Conservation (phyloP, 305 asterid genomes). For the Salvia sclarea region DNA sequence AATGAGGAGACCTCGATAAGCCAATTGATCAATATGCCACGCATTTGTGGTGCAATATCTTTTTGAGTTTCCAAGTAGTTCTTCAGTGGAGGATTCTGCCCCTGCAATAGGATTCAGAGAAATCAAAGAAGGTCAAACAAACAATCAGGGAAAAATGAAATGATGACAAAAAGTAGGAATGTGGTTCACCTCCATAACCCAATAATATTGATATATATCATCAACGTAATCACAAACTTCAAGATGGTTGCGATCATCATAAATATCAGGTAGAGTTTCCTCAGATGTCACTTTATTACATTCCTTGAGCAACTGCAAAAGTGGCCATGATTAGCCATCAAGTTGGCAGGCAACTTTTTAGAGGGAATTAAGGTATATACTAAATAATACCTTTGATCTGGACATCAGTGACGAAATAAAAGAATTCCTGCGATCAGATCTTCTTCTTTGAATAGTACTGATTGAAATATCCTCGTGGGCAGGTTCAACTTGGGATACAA, state of each 20-base stretch:
- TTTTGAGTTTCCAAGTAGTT: slow-evolving; percentile 58
- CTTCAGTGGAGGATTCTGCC: slow-evolving; percentile 56
- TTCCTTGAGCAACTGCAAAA: slow-evolving; percentile 50
- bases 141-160: background rate
- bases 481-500: slow-evolving; percentile 43
- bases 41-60: slow-evolving; percentile 81
- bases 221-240: slow-evolving; percentile 89
- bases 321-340: slow-evolving; percentile 31
- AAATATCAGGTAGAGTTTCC: slow-evolving; percentile 65
- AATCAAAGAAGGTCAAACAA: background rate
- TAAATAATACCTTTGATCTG: slow-evolving; percentile 59
- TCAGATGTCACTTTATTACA: slow-evolving; percentile 36
- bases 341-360: slow-evolving; percentile 2
- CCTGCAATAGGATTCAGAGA: slow-evolving; percentile 43
- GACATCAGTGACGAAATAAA: slow-evolving; percentile 67
- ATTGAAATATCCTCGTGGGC: slow-evolving; percentile 45
- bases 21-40: slow-evolving; percentile 92
- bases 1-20: slow-evolving; percentile 69
- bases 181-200: slow-evolving; percentile 87
- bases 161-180: slow-evolving; percentile 17
- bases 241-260: slow-evolving; percentile 78
- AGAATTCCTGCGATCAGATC: slow-evolving; percentile 73
- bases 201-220: slow-evolving; percentile 86
- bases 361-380: slow-evolving; percentile 9
- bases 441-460: slow-evolving; percentile 43